These are phyloP conservation scores for Alternaria sp. DNA, from an alignment of 2,329 filamentous ascomycete species.

Conservation along the genomic window DNA sequence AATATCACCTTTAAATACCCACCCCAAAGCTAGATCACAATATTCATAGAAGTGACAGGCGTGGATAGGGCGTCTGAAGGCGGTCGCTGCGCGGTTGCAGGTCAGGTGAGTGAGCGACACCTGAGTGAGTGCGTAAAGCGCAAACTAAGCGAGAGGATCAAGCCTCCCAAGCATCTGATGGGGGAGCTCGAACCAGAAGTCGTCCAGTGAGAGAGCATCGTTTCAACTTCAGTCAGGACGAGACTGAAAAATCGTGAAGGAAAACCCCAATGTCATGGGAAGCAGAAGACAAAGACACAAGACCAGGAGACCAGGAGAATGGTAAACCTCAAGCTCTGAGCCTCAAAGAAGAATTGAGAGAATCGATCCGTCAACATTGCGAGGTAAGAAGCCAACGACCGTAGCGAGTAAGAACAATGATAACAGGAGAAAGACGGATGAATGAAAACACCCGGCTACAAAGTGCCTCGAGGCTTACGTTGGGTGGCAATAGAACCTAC, in stretches of 20 bases:
- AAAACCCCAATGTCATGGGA: neutral
- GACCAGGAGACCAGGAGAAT: neutral
- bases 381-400: neutral
- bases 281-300: neutral
- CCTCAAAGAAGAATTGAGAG: neutral
- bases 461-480: neutral
- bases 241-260: neutral
- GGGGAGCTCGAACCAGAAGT: too few relatives aligned
- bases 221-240: neutral
- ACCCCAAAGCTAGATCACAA: neutral
- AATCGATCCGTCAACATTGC: neutral
- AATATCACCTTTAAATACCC: too few relatives aligned
- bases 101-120: too few relatives aligned
- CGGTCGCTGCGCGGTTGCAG: too few relatives aligned
- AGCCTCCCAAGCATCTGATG: too few relatives aligned
- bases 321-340: neutral
- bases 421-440: neutral
- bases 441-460: neutral
- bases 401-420: neutral
- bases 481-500: neutral
- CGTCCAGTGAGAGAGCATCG: neutral
- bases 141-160: too few relatives aligned
- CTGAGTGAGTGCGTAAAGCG: too few relatives aligned
- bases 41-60: too few relatives aligned
- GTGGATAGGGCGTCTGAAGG: too few relatives aligned